Evolutionary conservation across 129 eudicot genomes (phyloP).

Genomic region (Deinandra increscens): DNA sequence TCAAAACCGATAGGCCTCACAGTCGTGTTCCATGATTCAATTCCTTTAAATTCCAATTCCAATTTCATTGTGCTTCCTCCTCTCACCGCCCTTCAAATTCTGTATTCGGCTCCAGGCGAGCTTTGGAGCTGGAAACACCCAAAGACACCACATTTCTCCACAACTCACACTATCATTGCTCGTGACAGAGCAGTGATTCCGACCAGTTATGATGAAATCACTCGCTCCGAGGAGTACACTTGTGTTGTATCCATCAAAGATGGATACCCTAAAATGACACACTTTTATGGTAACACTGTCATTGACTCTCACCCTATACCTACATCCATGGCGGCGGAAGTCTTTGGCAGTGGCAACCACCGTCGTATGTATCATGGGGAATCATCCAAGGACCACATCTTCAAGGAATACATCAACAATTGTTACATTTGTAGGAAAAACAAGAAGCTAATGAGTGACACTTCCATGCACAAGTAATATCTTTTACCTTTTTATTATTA

Average conservation of each 20-base stretch:
- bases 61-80: slow-evolving; percentile 23
- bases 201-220: not conserved
- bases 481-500: too few species aligned
- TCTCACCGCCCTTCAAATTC: slow-evolving; percentile 22
- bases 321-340: not conserved
- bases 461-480: slow-evolving; percentile 15
- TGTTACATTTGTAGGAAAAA: slow-evolving; percentile 24
- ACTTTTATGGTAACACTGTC: slow-evolving; percentile 11
- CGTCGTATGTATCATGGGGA: not conserved
- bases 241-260: slow-evolving; percentile 26
- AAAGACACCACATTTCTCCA: not conserved
- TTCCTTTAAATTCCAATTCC: slow-evolving; percentile 18
- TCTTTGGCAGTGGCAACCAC: not conserved
- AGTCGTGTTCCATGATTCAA: slow-evolving; percentile 9
- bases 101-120: slow-evolving; percentile 30
- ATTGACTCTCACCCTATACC: slow-evolving; percentile 20
- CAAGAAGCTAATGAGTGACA: not conserved
- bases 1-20: slow-evolving; percentile 5
- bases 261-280: not conserved
- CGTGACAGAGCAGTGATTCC: not conserved
- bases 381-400: not conserved
- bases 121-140: slow-evolving; percentile 26
- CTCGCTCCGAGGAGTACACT: slow-evolving; percentile 22
- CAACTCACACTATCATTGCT: not conserved
- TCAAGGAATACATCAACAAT: slow-evolving; percentile 3